Evolutionary conservation across 176 grass and related monocot genomes (phyloP).

Genomic region (Lolium rigidum): DNA sequence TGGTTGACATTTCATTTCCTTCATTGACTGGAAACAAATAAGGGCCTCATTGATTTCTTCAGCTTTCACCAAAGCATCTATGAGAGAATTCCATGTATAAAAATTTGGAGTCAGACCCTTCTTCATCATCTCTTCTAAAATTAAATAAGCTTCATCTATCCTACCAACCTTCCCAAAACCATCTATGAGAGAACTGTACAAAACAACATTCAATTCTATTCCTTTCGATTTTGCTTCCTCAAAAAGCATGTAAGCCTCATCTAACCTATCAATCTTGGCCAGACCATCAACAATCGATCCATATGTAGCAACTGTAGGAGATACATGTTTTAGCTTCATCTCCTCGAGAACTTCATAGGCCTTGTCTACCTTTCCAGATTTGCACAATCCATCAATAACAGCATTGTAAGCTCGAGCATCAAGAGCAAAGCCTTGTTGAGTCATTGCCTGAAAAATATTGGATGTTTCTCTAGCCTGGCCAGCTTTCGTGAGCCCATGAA

Average conservation of each 20-base stretch:
- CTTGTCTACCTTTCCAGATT: slow-evolving; percentile 88
- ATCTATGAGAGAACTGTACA: slow-evolving; percentile 95
- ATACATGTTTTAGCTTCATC: slow-evolving; percentile 72
- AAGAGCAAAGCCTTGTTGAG: slow-evolving; percentile 80
- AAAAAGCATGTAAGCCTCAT: slow-evolving; percentile 98
- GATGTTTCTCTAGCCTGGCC: slow-evolving; percentile 92
- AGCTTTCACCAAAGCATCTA: slow-evolving; percentile 92
- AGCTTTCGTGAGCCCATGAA: slow-evolving; percentile 92
- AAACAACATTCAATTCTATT: slow-evolving; percentile 77
- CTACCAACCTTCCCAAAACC: slow-evolving; percentile 94
- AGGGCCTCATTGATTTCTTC: slow-evolving; percentile 95
- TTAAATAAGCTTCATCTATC: slow-evolving; percentile 97
- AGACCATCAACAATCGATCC: slow-evolving; percentile 91
- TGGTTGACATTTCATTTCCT: slow-evolving; percentile 85
- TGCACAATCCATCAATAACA: slow-evolving; percentile 94
- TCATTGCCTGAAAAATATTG: slow-evolving; percentile 92
- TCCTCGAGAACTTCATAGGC: slow-evolving; percentile 94
- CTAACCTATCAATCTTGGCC: slow-evolving; percentile 93
- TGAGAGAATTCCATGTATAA: slow-evolving; percentile 93
- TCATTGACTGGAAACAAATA: slow-evolving; percentile 93
- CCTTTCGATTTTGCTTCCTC: slow-evolving; percentile 95
- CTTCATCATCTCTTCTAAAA: slow-evolving; percentile 99
- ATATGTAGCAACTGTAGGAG: slow-evolving; percentile 85
- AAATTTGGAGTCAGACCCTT: slow-evolving; percentile 80
- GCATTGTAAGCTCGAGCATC: slow-evolving; percentile 81